Base-by-base conservation (phyloP, 2,329 filamentous ascomycete genomes). In the Clarireedia paspali region DNA sequence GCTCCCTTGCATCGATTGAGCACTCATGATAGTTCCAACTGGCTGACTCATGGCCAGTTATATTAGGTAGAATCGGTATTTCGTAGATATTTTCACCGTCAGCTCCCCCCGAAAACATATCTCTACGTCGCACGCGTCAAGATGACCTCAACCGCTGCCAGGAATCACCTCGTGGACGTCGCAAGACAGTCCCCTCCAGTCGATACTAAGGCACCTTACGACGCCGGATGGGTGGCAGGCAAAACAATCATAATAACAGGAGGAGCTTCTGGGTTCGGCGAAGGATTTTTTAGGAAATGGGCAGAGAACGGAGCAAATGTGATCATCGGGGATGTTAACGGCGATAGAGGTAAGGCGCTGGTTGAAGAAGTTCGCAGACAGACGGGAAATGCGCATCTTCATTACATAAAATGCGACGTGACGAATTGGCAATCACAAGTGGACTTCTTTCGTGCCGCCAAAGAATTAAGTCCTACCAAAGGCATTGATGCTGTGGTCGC, bases 191-290 rank as follows among this genome's bases (percentile, higher is more conserved):
- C 67, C 1, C 56, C 57, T 10, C 76, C 77, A 7, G 63, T 82
- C 50, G 76, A 81, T 61, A 64, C 72, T 27, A 70, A 68, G 14
- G 64, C 67, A 36, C 71, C 75, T 2, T 79, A 75, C 64, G 73
- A 78, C 60, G 61, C 70, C 1, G 63, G 70, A 6, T 75, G 71
- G 57, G 71, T 84, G 36, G 70, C 70, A 6, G 74, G 71, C 62
- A 85, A 83, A 66, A 81, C 77, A 0, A 78, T 87, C 50, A 64
- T 86, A 57, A 79, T 87, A 61, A 87, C 84, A 0, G 84, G 84
- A 47, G 83, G 80, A 27, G 81, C 83, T 23, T 81, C 80, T 55
- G 82, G 82, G 6, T 75, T 85, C 58, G 82, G 82, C 2, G 77
- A 77, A 10, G 74, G 73, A 20, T 79, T 83, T 64, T 75, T 77